Evolutionary conservation across 768 basidiomycete genomes (phyloP), one percentile per base, ranked within the genome.

Genomic region (Pulveroboletus sp.): DNA sequence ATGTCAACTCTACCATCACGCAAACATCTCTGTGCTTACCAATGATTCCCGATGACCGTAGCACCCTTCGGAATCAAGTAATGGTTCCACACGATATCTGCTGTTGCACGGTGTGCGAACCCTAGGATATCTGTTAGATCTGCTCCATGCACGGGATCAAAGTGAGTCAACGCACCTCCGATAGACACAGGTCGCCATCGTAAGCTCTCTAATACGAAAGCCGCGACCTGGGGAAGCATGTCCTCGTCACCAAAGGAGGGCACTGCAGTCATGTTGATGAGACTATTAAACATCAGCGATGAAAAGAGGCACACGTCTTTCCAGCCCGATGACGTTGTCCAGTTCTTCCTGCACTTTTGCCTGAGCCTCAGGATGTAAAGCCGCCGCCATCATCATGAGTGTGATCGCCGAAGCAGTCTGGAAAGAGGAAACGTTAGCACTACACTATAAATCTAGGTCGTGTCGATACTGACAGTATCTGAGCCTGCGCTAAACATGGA

Each of bases 71-170:
- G 75, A 33, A 77, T 75, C 35, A 69, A 43, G 44, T 72, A 76
- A 19, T 62, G 54, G 1, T 58, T 61, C 47, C 65, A 65, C 4
- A 68, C 32, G 13, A 87, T 72, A 43, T 86, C 83, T 40, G 74
- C 75, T 1, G 79, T 85, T 0, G 83, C 75, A 40, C 76, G 75
- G 51, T 87, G 84, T 0, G 79, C 72, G 45, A 85, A 79, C 1
- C 84, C 83, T 61, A 21, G 23, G 71, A 67, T 5, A 72, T 66
- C 17, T 7, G 6, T 25, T 7, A 2, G 12, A 25, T 5, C 43
- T 7, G 16, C 9, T 9, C 12, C 13, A 6, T 20, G 19, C 24
- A 37, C 5, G 31, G 13, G 1, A 14, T 17, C n/a, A 13, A 21
- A 23, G 13, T 10, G 3, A 24, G n/a, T 5, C 20, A 37, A 50